Evolutionary conservation across 176 grass and related monocot species (phyloP), one percentile per base, ranked within the genome.

Genomic region (Olyra latifolia): DNA sequence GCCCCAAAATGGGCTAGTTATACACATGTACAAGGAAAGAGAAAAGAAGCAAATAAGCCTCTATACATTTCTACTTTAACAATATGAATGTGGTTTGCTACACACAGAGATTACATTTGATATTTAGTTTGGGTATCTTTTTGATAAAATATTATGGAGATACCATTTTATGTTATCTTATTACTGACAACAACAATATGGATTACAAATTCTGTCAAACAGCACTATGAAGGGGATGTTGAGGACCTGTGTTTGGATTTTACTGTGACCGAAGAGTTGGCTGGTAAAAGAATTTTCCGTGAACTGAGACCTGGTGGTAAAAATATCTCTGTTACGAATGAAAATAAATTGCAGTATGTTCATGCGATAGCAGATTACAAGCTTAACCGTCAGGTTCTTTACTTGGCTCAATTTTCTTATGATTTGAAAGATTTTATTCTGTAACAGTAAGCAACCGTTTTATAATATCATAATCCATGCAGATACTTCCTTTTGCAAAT

Each of bases 341-440:
- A 95, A 80, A 98, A 98, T 81, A 98, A 89, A 82, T 87, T 98
- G 40, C 95, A 98, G 38, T 98, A 98, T 87, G 92, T 98, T 59
- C 95, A 98, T 84, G 92, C 90, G 68, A 95, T 98, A 73, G 95
- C 95, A 57, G 95, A 98, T 62, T 98, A 89, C 90, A 98, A 98
- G 79, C 88, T 98, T 39, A 98, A 98, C 29, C 90, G 56, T 22
- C 95, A 94, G 90, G 95, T 98, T 87, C 41, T 53, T 77, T 61
- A 38, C 17, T 59, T 78, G 50, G 19, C 67, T 62, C 38, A 35
- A 38, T 68, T 55, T 35, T 80, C 3, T 66, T 39, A 54, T 67
- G 14, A 60, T 83, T 60, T 55, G 38, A 23, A 49, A 82, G 64
- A 6, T 49, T 68, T 78, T 72, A 14, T 72, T 71, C 41, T 62